These are phyloP conservation scores for Boletus barrowsii DNA, from an alignment of 768 basidiomycete genomes.

Conservation along the genomic window DNA sequence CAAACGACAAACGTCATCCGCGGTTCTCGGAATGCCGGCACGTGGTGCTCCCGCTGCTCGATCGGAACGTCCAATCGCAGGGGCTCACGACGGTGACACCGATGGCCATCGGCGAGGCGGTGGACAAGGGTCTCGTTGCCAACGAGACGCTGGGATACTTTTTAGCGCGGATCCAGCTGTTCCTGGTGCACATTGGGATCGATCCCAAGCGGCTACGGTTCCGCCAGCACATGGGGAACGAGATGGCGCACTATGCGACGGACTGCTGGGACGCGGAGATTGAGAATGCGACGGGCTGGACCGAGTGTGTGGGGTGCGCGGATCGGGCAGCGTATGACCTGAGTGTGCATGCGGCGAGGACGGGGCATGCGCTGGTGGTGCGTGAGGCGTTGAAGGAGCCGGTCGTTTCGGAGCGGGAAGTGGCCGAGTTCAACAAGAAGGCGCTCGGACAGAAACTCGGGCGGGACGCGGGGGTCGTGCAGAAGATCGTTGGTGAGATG, in stretches of 20 bases:
- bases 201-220: constrained; percentile 80
- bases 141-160: constrained; percentile 99
- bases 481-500: constrained; percentile 62
- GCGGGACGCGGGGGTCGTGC: constrained; percentile 68
- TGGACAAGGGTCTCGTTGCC: constrained; percentile 80
- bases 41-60: constrained; percentile 70
- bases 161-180: constrained; percentile 86
- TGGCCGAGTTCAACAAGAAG: constrained; percentile 85
- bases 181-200: constrained; percentile 89
- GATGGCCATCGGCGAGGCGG: constrained; percentile 87
- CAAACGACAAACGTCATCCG: constrained; percentile 81
- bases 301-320: constrained; percentile 98
- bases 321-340: constrained; percentile 97
- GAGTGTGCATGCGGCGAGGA: constrained; percentile 81
- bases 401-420: constrained; percentile 74
- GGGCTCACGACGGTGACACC: constrained; percentile 63
- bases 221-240: constrained; percentile 97
- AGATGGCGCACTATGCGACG: constrained; percentile 99
- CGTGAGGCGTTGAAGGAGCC: constrained; percentile 84
- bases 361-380: constrained; percentile 83
- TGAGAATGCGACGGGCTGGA: constrained; percentile 83
- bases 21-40: constrained; percentile 82
- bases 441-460: constrained; percentile 85
- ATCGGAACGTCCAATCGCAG: constrained; percentile 76
- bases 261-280: constrained; percentile 99